phyloP scores from a whole-genome alignment of 129 eudicot genomes.

The Ambrosia trifida region DNA sequence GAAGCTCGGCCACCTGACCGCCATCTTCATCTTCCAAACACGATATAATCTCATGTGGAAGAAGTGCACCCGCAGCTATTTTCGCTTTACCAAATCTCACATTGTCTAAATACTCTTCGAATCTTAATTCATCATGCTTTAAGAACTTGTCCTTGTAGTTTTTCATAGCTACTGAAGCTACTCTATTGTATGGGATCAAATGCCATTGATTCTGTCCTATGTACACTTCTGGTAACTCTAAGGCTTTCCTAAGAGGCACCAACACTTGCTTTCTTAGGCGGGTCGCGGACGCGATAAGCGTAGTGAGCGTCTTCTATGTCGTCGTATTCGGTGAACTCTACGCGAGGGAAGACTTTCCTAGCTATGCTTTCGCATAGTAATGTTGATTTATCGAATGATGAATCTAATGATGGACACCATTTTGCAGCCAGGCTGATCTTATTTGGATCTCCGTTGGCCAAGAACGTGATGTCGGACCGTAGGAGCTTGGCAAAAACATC shows the following conservation, averaged over 20 bases:
- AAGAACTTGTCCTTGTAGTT: constrained; percentile 14
- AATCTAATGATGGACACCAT: constrained; percentile 23
- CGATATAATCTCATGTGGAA: constrained; percentile 25
- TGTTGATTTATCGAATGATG: constrained; percentile 8
- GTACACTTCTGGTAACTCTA: constrained; percentile 25
- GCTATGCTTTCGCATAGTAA: constrained; percentile 25
- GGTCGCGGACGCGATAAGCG: constrained; percentile 23
- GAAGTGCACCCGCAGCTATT: constrained; percentile 13
- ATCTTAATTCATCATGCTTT: constrained; percentile 10
- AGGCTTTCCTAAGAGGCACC: constrained; percentile 23
- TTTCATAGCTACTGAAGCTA: constrained; percentile 25
- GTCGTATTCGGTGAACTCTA: background rate
- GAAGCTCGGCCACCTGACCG: constrained; percentile 31
- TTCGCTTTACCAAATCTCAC: constrained; percentile 16
- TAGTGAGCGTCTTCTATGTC: constrained; percentile 19
- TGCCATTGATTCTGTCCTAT: constrained; percentile 23
- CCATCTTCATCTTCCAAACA: constrained; percentile 22
- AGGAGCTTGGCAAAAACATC: constrained; percentile 10
- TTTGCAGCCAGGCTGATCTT: constrained; percentile 25
- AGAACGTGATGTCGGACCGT: constrained; percentile 11
- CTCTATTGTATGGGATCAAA: constrained; percentile 21
- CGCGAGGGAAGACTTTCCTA: constrained; percentile 19
- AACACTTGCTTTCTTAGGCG: constrained; percentile 11
- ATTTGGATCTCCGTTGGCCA: background rate
- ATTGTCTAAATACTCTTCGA: constrained; percentile 9